These are phyloP conservation scores for Corylus americana DNA, from an alignment of 306 rosid species.

Conservation along the genomic window DNA sequence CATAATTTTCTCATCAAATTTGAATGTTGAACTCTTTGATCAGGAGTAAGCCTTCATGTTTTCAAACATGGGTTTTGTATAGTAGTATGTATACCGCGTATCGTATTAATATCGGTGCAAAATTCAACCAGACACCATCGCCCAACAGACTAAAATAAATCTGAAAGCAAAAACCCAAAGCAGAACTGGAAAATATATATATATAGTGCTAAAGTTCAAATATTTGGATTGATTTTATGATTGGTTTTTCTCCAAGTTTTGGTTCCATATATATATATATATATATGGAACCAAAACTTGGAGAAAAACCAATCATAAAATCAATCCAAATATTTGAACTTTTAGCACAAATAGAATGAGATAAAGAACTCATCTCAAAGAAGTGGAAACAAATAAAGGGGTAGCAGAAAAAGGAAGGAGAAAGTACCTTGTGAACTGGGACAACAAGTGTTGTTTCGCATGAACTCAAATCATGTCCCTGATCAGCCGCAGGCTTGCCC, in stretches of 20 bases:
- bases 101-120: background rate
- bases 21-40: background rate
- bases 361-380: background rate
- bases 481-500: constrained; percentile 40
- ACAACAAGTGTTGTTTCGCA: constrained; percentile 35
- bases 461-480: constrained; percentile 22
- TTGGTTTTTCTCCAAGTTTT: too few relatives aligned
- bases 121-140: background rate
- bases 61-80: background rate
- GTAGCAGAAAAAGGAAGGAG: background rate
- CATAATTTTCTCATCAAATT: too few relatives aligned
- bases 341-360: background rate
- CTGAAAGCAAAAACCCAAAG: background rate
- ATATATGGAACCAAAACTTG: background rate
- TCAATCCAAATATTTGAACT: background rate
- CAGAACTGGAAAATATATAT: background rate
- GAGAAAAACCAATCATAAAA: background rate
- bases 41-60: background rate
- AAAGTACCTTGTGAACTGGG: constrained; percentile 53
- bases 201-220: too few relatives aligned
- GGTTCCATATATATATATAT: too few relatives aligned
- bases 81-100: too few relatives aligned
- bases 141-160: background rate
- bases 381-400: background rate
- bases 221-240: too few relatives aligned